These are phyloP conservation scores for Solanum bukasovii DNA, from an alignment of 257 asterid genomes.

Conservation along the genomic window DNA sequence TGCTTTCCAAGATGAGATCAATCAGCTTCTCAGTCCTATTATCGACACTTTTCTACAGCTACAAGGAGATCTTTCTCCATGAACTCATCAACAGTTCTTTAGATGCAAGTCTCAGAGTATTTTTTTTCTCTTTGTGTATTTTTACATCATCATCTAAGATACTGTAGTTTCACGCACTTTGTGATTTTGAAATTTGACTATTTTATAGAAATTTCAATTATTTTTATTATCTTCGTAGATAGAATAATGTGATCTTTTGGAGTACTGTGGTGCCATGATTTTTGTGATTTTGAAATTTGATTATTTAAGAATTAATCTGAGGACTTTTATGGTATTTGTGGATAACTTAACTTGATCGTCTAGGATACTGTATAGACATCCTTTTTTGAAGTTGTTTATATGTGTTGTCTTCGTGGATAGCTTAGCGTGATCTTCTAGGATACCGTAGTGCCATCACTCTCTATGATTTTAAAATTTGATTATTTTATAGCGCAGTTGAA, in stretches of 20 bases:
- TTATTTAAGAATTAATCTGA: too few species aligned
- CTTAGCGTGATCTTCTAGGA: not conserved
- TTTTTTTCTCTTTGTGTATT: too few species aligned
- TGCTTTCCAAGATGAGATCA: slow-evolving; percentile 27
- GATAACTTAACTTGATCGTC: not conserved
- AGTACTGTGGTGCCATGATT: not conserved
- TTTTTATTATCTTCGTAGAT: too few species aligned
- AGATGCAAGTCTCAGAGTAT: slow-evolving; percentile 20
- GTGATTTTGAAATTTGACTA: too few species aligned
- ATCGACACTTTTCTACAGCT: slow-evolving; percentile 46
- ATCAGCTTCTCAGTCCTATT: slow-evolving; percentile 16
- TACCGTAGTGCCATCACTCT: not conserved
- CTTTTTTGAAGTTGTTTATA: too few species aligned
- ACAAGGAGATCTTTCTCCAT: slow-evolving; percentile 50
- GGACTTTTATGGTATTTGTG: not conserved
- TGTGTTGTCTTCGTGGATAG: not conserved
- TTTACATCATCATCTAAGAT: too few species aligned
- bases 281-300: not conserved
- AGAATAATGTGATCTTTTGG: not conserved
- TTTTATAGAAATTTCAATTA: too few species aligned
- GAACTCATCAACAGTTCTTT: slow-evolving; percentile 43
- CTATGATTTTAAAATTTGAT: not conserved
- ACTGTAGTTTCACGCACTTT: too few species aligned
- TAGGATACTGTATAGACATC: not conserved
- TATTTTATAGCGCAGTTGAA: not conserved